Conservation (phyloP, 495 filamentous ascomycete species). For the Wilcoxina mikolae region DNA sequence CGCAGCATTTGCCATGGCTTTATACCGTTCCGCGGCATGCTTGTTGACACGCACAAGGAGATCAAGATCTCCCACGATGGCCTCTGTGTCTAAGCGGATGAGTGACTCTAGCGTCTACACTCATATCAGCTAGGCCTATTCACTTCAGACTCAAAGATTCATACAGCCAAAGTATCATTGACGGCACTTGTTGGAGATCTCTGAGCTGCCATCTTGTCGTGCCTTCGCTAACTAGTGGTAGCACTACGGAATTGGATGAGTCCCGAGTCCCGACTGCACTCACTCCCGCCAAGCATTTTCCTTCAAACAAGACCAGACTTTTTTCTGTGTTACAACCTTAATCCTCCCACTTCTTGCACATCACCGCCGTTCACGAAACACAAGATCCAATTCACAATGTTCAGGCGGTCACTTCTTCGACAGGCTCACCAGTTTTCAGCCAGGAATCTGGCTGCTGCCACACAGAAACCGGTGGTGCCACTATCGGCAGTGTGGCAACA, state of each 20-base stretch:
- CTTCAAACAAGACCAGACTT: no score
- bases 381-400: constrained; percentile 12
- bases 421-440: constrained; percentile 20
- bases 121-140: neutral
- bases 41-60: constrained; percentile 27
- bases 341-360: neutral
- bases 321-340: no score
- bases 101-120: constrained; percentile 23
- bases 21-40: constrained; percentile 25
- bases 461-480: no score
- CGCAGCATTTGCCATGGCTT: constrained; percentile 27
- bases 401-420: constrained; percentile 18
- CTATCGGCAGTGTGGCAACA: neutral
- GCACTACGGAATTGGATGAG: no score
- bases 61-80: constrained; percentile 27
- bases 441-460: neutral
- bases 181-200: constrained; percentile 13
- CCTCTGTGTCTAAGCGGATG: constrained; percentile 25
- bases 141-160: neutral
- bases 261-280: neutral
- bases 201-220: neutral
- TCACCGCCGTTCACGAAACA: neutral
- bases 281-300: neutral
- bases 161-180: constrained; percentile 25
- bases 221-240: neutral